Conservation (phyloP, 208 protist genomes). For the Leishmania turanica region DNA sequence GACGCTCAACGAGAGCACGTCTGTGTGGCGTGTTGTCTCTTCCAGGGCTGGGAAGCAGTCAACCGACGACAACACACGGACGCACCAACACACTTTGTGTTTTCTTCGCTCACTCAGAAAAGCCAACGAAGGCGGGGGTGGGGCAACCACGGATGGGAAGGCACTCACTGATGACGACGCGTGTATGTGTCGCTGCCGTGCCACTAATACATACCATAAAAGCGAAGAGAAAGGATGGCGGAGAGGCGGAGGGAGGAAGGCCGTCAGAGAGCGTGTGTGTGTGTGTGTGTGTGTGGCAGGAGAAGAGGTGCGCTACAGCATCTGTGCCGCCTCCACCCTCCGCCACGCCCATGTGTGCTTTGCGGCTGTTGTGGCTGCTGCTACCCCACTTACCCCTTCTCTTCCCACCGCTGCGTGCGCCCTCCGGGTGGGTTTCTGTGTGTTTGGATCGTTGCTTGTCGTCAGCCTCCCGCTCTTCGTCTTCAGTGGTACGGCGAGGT, state of each 20-base stretch:
- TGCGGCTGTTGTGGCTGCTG: background rate
- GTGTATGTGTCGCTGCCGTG: background rate
- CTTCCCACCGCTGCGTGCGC: background rate
- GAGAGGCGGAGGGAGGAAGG: background rate
- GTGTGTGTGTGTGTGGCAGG: background rate
- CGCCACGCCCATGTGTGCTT: background rate
- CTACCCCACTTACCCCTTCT: background rate
- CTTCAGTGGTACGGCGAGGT: slow-evolving; percentile 6
- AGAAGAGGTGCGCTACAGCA: background rate
- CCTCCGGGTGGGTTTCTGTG: too few relatives aligned
- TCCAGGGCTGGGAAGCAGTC: background rate
- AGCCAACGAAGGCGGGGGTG: slow-evolving; percentile 3
- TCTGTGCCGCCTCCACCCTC: background rate
- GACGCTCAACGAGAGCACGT: background rate
- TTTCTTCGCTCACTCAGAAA: background rate
- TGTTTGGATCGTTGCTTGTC: background rate
- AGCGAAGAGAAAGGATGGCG: background rate
- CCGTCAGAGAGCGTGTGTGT: background rate
- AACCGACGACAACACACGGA: background rate
- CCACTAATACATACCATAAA: background rate
- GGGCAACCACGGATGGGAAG: background rate
- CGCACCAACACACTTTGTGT: background rate
- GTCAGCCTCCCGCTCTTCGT: background rate
- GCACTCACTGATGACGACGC: background rate
- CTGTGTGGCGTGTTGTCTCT: background rate